Evolutionary conservation across 2,329 filamentous ascomycete genomes (phyloP), one percentile per base, ranked within the genome.

Genomic region (Cercospora sp.): DNA sequence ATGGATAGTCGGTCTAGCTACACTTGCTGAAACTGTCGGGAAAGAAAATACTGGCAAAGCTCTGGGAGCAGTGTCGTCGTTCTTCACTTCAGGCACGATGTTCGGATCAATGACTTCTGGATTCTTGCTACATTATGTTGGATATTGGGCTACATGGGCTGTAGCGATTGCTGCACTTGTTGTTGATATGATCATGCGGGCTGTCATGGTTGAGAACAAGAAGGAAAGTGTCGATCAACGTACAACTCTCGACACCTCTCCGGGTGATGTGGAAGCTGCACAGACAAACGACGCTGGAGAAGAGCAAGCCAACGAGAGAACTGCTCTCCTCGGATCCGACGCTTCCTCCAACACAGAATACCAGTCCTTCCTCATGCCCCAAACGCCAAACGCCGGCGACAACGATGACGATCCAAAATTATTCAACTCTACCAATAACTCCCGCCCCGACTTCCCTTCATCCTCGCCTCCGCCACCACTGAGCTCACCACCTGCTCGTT

Each of bases 1-100:
- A 1, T 72, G 70, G 70, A 72, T 72, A n/a, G 66, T 70, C 5
- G 67, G 69, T 2, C 61, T 71, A 57, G 67, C 65, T 2, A 71
- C 67, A 60, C 48, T 72, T 10, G 67, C 69, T 3, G 70, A 72
- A 39, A 55, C 66, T 8, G 67, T 64, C 12, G 69, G 65, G 3
- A 58, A 48, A 12, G 59, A 71, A 26, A 48, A 72, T 42, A 39
- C 65, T 2, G 70, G 70, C 16, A 69, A 72, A 48, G 55, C 65
- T 16, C 60, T 72, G 39, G 70, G 70, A 1, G 39, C 59, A n/a
- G 69, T 67, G 1, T 48, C 60, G 1, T 58, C 45, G 3, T 70
- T 72, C 18, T 67, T 70, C 23, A 71, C 69, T 5, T 64, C 67
- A 5, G 69, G 69, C 12, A 59, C 69, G 3, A 59, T 72, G 5